Base-by-base conservation (phyloP, 1,284 basidiomycete genomes). In the Naganishia sp. region DNA sequence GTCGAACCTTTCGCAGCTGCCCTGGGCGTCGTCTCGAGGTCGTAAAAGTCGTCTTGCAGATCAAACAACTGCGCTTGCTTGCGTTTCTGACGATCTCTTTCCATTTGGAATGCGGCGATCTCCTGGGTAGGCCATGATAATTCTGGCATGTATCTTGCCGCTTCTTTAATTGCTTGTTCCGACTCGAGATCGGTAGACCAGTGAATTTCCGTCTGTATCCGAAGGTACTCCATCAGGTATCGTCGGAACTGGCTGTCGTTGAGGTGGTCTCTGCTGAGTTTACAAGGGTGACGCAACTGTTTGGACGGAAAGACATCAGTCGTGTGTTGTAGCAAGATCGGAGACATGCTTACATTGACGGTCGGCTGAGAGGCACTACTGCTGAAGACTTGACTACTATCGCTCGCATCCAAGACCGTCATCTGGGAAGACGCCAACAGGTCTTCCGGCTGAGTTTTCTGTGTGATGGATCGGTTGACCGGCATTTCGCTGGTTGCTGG, bases 161-260 rank as follows among this genome's bases (percentile, higher is more conserved):
- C 59, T n/a, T 61, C 55, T 13, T 28, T 36, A 18, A 61, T 45
- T 3, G 59, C 50, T 9, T 55, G 55, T 4, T 52, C 39, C 11
- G 59, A 66, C 46, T 63, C 65, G 13, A 66, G 31, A 31, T 66
- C 56, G 18, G 46, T 36, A 36, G 43, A 64, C 66, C 66, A 67
- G 23, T 61, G 46, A 15, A 43, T 36, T 23, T 63, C 55, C 16
- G 66, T 64, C 21, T 63, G 55, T 25, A 55, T 49, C 21, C 54
- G 59, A 6, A 67, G 54, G 42, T 67, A 64, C 13, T 53, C 60
- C 39, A 61, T 63, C 28, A 67, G n/a, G 42, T 67, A 67, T 3
- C 66, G 57, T 10, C 59, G 61, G 43, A 67, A 67, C n/a, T 54
- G 53, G 15, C 33, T n/a, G 23, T 63, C 33, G 18, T 61, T 63